Percentiles rank a stretch among this genome's conserved stretches.
These are phyloP conservation scores for Yamadazyma tumulicola DNA, from an alignment of 805 yeast genomes.

Conservation along the genomic window DNA sequence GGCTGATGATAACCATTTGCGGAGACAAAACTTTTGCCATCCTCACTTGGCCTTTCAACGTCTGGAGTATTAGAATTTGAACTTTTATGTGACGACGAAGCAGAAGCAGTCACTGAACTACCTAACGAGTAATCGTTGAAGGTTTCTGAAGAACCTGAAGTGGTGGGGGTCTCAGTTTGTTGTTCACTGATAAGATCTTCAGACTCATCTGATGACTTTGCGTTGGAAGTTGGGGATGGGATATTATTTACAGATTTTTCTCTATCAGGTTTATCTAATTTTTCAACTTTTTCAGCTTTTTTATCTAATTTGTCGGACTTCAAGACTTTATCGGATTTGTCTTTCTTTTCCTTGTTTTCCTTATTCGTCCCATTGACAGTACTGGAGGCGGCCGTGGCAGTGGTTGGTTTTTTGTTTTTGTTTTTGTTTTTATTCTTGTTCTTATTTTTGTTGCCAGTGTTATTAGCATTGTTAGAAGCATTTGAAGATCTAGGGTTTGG, in stretches of 20 bases:
- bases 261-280: slow-evolving; percentile 3
- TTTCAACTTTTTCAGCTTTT: slow-evolving; percentile 4
- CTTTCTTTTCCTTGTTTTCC: slow-evolving; percentile 15
- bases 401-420: not conserved
- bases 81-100: too few species aligned
- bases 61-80: slow-evolving; percentile 5
- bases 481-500: slow-evolving; percentile 29
- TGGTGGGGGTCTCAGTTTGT: not conserved
- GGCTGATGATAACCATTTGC: slow-evolving; percentile 10
- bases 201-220: slow-evolving; percentile 1
- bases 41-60: slow-evolving; percentile 9
- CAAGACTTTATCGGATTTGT: slow-evolving; percentile 3
- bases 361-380: slow-evolving; percentile 17
- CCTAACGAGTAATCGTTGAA: not conserved
- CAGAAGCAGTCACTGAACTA: not conserved
- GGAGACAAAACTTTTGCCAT: slow-evolving; percentile 2
- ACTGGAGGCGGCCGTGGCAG: too few species aligned
- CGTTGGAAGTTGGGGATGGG: slow-evolving; percentile 1
- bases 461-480: slow-evolving; percentile 22
- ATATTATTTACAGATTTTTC: slow-evolving; percentile 8
- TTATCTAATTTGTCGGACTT: slow-evolving; percentile 3
- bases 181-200: not conserved
- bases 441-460: slow-evolving; percentile 23
- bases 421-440: slow-evolving; percentile 14
- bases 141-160: not conserved